A percentile compares a stretch with the other conserved stretches of the same genome.
phyloP scores from a whole-genome alignment of 805 yeast species.

The Lipomyces orientalis region DNA sequence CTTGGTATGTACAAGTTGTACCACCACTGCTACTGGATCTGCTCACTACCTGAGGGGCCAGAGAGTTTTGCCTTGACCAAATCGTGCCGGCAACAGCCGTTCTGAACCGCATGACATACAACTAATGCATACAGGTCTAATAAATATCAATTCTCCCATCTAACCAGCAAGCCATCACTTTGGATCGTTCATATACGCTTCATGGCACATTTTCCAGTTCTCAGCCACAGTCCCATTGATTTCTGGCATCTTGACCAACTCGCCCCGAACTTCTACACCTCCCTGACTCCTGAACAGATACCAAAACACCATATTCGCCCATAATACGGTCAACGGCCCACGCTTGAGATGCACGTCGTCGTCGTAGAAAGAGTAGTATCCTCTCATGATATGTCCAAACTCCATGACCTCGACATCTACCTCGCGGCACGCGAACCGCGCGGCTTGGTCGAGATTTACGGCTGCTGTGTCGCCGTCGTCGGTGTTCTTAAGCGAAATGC shows the following conservation, averaged over 20 bases:
- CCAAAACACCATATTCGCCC: constrained; percentile 17
- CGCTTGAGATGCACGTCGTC: constrained; percentile 9
- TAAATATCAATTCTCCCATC: too few species aligned
- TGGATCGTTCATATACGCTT: neutral
- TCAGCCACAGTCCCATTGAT: neutral
- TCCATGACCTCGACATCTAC: constrained; percentile 12
- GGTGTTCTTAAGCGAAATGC: neutral
- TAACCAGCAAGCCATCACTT: too few species aligned
- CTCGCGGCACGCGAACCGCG: constrained; percentile 7
- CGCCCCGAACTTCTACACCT: constrained; percentile 10
- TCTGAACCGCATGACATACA: neutral
- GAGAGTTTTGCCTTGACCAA: too few species aligned
- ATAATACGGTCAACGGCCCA: constrained; percentile 13
- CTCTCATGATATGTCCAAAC: constrained; percentile 8
- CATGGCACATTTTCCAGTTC: neutral
- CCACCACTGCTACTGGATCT: too few species aligned
- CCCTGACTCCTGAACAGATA: constrained; percentile 16
- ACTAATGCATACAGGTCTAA: too few species aligned
- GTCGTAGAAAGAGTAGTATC: neutral
- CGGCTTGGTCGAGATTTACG: constrained; percentile 11
- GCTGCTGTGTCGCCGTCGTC: constrained; percentile 1
- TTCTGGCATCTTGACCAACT: neutral
- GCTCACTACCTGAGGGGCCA: too few species aligned
- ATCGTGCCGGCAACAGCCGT: too few species aligned
- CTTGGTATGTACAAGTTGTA: too few species aligned